A percentile compares a stretch with the other conserved stretches of the same genome.
These are phyloP conservation scores for Cystobasidium pallidum DNA, from an alignment of 1,284 basidiomycete genomes.

Conservation along the genomic window DNA sequence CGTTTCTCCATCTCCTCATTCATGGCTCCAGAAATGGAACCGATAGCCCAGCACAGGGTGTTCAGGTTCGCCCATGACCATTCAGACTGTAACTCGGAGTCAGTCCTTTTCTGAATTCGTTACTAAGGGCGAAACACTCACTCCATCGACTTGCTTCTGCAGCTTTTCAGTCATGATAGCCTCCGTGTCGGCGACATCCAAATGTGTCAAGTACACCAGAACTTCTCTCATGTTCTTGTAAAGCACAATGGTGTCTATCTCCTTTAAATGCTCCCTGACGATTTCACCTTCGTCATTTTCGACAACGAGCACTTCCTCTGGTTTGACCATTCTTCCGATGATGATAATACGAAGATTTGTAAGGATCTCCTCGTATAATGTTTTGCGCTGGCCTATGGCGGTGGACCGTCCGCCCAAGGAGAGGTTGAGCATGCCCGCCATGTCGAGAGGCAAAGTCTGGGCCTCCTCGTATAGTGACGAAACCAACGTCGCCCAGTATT, in stretches of 20 bases:
- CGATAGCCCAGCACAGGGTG: slow-evolving; percentile 99
- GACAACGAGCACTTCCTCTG: slow-evolving; percentile 97
- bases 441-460: slow-evolving; percentile 87
- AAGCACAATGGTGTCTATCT: slow-evolving; percentile 95
- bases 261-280: slow-evolving; percentile 99
- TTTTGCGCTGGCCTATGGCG: slow-evolving; percentile 72
- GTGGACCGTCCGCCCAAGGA: slow-evolving; percentile 60
- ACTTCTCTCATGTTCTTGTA: slow-evolving; percentile 99
- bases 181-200: slow-evolving; percentile 95
- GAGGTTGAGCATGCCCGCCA: slow-evolving; percentile 74
- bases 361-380: slow-evolving; percentile 90
- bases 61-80: slow-evolving; percentile 90
- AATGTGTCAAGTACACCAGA: slow-evolving; percentile 82
- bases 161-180: slow-evolving; percentile 96
- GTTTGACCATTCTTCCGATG: slow-evolving; percentile 99
- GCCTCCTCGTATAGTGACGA: slow-evolving; percentile 98
- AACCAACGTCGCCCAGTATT: slow-evolving; percentile 99
- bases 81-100: slow-evolving; percentile 65
- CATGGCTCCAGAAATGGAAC: slow-evolving; percentile 99
- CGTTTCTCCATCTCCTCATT: slow-evolving; percentile 99
- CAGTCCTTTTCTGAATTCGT: no score
- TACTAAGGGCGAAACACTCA: background rate
- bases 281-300: slow-evolving; percentile 99
- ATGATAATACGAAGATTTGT: slow-evolving; percentile 94
- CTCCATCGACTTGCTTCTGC: slow-evolving; percentile 71